These are phyloP conservation scores for Circinella minor DNA, from an alignment of 371 early-diverging fungal species.

Conservation along the genomic window DNA sequence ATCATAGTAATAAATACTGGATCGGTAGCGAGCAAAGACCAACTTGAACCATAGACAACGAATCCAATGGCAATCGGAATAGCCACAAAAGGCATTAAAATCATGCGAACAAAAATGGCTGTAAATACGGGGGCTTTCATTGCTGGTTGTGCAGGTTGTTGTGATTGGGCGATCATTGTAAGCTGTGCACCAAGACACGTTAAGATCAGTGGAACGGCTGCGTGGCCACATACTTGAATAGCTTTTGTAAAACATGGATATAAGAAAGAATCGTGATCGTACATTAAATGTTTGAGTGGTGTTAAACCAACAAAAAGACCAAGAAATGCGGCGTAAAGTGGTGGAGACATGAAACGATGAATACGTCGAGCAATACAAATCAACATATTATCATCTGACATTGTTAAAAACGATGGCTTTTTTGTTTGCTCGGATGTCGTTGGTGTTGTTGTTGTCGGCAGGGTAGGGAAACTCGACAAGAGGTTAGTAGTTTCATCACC, in stretches of 20 bases:
- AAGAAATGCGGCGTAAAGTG: slow-evolving; percentile 63
- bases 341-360: slow-evolving; percentile 63
- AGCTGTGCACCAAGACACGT: slow-evolving; percentile 76
- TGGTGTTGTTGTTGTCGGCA: slow-evolving; percentile 1
- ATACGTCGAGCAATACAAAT: slow-evolving; percentile 8
- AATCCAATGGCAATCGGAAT: slow-evolving; percentile 50
- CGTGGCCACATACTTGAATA: slow-evolving; percentile 67
- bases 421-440: background rate
- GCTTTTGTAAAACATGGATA: slow-evolving; percentile 65
- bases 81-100: slow-evolving; percentile 48
- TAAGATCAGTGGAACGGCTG: slow-evolving; percentile 74
- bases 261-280: slow-evolving; percentile 54
- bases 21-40: slow-evolving; percentile 50
- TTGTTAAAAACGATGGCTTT: too few relatives aligned
- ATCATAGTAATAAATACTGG: slow-evolving; percentile 55
- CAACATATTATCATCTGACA: background rate
- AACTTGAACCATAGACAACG: slow-evolving; percentile 33
- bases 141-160: slow-evolving; percentile 17
- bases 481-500: slow-evolving; percentile 14
- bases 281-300: slow-evolving; percentile 57
- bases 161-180: slow-evolving; percentile 26
- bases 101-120: slow-evolving; percentile 51
- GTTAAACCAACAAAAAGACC: slow-evolving; percentile 62
- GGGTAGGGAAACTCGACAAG: slow-evolving; percentile 13
- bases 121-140: slow-evolving; percentile 39